Conservation (phyloP, 2,329 filamentous ascomycete species). For the Coniochaeta prunicola region DNA sequence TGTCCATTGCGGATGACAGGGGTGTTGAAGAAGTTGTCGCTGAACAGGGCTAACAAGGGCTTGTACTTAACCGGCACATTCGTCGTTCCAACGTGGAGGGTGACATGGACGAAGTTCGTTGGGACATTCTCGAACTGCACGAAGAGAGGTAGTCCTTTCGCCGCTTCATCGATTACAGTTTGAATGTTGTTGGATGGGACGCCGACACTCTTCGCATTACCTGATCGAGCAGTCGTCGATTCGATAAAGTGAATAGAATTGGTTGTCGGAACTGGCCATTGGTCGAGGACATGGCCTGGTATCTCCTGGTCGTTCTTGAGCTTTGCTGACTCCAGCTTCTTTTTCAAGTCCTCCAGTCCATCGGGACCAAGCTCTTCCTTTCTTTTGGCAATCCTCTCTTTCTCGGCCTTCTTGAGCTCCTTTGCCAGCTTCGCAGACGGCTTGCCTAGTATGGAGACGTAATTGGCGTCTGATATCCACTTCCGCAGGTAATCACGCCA, state of each 20-base stretch:
- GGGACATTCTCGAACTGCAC: constrained; percentile 95
- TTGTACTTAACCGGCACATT: constrained; percentile 74
- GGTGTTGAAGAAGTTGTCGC: constrained; percentile 90
- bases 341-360: constrained; percentile 66
- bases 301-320: constrained; percentile 83
- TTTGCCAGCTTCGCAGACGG: constrained; percentile 75
- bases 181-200: constrained; percentile 63
- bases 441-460: constrained; percentile 81
- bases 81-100: constrained; percentile 71
- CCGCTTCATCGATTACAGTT: constrained; percentile 63
- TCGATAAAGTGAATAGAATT: constrained; percentile 94
- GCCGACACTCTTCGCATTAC: constrained; percentile 67
- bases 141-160: constrained; percentile 64
- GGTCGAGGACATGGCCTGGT: constrained; percentile 70
- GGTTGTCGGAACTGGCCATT: constrained; percentile 74
- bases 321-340: constrained; percentile 77
- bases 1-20: constrained; percentile 73
- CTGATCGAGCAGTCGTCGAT: constrained; percentile 76
- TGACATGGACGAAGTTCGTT: constrained; percentile 86
- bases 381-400: constrained; percentile 69
- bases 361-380: constrained; percentile 74
- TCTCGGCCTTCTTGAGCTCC: constrained; percentile 75
- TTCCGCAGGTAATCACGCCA: constrained; percentile 78
- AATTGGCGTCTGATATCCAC: constrained; percentile 79
- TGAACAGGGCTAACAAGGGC: constrained; percentile 77